phyloP scores from a whole-genome alignment of 257 asterid species.

The Nyctanthes arbortristis region DNA sequence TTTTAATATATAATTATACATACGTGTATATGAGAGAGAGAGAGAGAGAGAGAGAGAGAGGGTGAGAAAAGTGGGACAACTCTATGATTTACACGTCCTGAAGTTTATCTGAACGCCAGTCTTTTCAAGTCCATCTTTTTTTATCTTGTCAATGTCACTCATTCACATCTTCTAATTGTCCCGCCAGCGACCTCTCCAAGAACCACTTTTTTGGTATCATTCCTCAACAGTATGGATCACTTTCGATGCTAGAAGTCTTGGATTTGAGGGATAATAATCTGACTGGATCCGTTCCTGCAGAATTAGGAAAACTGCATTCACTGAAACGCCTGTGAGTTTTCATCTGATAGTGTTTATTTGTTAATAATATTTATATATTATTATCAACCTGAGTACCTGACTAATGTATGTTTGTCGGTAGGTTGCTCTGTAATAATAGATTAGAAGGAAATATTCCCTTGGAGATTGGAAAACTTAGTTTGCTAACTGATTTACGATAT shows the following conservation, averaged over 20 bases:
- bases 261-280: conserved; percentile 73
- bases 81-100: too few species aligned
- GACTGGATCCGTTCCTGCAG: conserved; percentile 66
- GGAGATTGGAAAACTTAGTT: conserved; percentile 64
- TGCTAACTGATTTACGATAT: conserved; percentile 55
- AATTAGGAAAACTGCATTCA: conserved; percentile 55
- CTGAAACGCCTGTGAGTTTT: conserved; percentile 64
- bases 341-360: not conserved
- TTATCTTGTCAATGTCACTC: not conserved
- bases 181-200: conserved; percentile 50
- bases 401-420: conserved; percentile 34
- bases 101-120: too few species aligned
- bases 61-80: too few species aligned
- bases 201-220: conserved; percentile 70
- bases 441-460: conserved; percentile 74
- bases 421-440: conserved; percentile 73
- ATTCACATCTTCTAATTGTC: conserved; percentile 19
- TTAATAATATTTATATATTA: not conserved
- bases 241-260: conserved; percentile 61
- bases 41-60: too few species aligned
- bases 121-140: not conserved
- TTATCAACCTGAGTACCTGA: conserved; percentile 2
- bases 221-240: conserved; percentile 68
- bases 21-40: too few species aligned
- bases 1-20: too few species aligned